Conservation (phyloP, 768 basidiomycete species). For the Boletus sensibilis region DNA sequence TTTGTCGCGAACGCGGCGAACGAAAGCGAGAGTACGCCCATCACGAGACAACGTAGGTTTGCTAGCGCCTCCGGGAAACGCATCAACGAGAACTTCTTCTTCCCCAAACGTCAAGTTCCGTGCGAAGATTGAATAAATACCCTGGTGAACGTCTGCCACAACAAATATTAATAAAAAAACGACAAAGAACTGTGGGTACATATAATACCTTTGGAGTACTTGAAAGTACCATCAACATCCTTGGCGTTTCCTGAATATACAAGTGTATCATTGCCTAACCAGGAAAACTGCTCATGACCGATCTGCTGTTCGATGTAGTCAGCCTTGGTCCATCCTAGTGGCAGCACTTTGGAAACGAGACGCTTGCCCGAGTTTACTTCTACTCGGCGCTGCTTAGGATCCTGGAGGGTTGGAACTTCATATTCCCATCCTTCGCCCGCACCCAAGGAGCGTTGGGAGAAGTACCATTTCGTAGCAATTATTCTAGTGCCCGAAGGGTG, state of each 20-base stretch:
- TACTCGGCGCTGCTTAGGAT: constrained; percentile 24
- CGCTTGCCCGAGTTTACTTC: constrained; percentile 47
- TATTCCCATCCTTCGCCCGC: constrained; percentile 78
- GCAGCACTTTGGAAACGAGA: constrained; percentile 55
- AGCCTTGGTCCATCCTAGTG: constrained; percentile 57
- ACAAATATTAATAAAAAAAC: background rate
- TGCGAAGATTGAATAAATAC: constrained; percentile 72
- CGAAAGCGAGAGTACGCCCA: constrained; percentile 68
- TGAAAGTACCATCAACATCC: constrained; percentile 46
- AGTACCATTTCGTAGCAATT: constrained; percentile 80
- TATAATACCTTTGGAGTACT: constrained; percentile 62
- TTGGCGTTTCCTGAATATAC: constrained; percentile 66
- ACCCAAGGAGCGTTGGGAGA: constrained; percentile 58
- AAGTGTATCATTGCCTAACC: constrained; percentile 54
- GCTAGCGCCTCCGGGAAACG: constrained; percentile 69
- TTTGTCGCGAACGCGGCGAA: constrained; percentile 70
- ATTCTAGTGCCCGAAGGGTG: constrained; percentile 62
- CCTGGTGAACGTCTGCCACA: constrained; percentile 58
- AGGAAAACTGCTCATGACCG: constrained; percentile 70
- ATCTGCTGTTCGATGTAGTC: constrained; percentile 70
- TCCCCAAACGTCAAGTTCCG: constrained; percentile 56
- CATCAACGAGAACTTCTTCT: constrained; percentile 51
- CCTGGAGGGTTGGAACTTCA: constrained; percentile 38
- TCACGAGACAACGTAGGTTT: constrained; percentile 70
- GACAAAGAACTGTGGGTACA: background rate